A percentile compares a stretch with the other conserved stretches of the same genome.
These are phyloP conservation scores for Blastocladiella emersonii DNA, from an alignment of 371 early-diverging fungal genomes.

Conservation along the genomic window DNA sequence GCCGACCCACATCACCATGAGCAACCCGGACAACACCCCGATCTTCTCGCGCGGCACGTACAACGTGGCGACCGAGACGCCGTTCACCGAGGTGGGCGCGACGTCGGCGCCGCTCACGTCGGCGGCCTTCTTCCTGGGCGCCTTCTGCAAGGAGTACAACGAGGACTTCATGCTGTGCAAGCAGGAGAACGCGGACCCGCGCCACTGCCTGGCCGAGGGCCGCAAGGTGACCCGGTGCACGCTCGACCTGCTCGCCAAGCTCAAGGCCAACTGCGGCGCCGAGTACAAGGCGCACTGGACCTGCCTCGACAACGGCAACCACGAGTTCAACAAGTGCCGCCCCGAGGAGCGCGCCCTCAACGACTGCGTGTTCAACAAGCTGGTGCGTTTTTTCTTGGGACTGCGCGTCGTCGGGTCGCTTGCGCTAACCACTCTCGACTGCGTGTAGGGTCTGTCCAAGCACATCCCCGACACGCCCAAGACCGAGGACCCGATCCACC, in stretches of 20 bases:
- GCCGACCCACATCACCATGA: neutral
- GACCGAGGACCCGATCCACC: constrained; percentile 49
- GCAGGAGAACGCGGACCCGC: constrained; percentile 73
- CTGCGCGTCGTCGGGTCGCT: neutral
- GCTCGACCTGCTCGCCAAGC: constrained; percentile 43
- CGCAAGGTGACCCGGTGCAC: constrained; percentile 91
- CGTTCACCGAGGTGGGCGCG: constrained; percentile 68
- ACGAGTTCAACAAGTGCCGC: constrained; percentile 69
- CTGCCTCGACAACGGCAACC: constrained; percentile 83
- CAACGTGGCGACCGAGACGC: neutral
- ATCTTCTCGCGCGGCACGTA: constrained; percentile 4
- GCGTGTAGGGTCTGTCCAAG: constrained; percentile 17
- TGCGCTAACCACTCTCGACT: neutral
- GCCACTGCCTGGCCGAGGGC: constrained; percentile 82
- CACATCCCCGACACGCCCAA: constrained; percentile 32
- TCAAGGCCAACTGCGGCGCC: constrained; percentile 76
- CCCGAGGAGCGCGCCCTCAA: constrained; percentile 66
- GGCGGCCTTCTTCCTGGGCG: constrained; percentile 77
- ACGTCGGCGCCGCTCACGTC: constrained; percentile 89
- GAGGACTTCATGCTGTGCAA: constrained; percentile 96
- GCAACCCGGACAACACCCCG: constrained; percentile 7
- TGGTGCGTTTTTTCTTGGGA: constrained; percentile 40
- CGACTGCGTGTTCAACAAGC: constrained; percentile 75
- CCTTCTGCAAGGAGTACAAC: constrained; percentile 77
- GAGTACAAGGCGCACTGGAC: constrained; percentile 84